These are phyloP conservation scores for Suaeda aralocaspica DNA, from an alignment of 148 eudicot genomes.

Conservation along the genomic window DNA sequence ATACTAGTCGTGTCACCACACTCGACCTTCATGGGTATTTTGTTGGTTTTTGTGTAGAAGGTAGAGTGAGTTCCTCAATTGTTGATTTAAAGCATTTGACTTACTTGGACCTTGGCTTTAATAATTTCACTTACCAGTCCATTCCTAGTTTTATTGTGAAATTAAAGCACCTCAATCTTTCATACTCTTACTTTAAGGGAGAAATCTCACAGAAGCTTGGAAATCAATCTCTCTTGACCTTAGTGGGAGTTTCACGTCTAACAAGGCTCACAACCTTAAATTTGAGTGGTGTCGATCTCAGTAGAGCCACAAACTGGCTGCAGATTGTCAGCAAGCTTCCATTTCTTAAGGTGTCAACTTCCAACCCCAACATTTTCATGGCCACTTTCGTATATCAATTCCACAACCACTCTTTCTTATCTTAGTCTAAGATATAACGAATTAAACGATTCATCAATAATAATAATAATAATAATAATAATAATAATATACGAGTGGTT, in stretches of 20 bases:
- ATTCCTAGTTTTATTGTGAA: background rate
- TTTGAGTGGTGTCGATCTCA: slow-evolving; percentile 7
- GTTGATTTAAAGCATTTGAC: slow-evolving; percentile 1
- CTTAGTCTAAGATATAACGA: background rate
- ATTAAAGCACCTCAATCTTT: background rate
- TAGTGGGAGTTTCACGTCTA: background rate
- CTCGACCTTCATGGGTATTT: background rate
- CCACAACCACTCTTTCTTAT: background rate
- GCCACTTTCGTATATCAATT: background rate
- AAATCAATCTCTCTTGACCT: slow-evolving; percentile 6
- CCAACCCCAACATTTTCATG: too few relatives aligned
- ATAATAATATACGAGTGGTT: background rate
- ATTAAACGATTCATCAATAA: background rate
- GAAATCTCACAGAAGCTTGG: slow-evolving; percentile 1
- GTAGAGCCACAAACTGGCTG: background rate
- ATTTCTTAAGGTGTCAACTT: slow-evolving; percentile 12
- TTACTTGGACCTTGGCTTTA: background rate
- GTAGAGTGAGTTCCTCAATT: slow-evolving; percentile 2
- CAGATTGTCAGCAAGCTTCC: slow-evolving; percentile 4
- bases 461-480: too few relatives aligned
- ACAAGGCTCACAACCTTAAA: background rate
- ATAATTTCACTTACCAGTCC: background rate
- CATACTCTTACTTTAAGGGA: background rate
- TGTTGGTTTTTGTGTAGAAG: background rate
- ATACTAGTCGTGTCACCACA: background rate